These are phyloP conservation scores for Aspergillus puulaauensis DNA, from an alignment of 2,329 filamentous ascomycete species.

Conservation along the genomic window DNA sequence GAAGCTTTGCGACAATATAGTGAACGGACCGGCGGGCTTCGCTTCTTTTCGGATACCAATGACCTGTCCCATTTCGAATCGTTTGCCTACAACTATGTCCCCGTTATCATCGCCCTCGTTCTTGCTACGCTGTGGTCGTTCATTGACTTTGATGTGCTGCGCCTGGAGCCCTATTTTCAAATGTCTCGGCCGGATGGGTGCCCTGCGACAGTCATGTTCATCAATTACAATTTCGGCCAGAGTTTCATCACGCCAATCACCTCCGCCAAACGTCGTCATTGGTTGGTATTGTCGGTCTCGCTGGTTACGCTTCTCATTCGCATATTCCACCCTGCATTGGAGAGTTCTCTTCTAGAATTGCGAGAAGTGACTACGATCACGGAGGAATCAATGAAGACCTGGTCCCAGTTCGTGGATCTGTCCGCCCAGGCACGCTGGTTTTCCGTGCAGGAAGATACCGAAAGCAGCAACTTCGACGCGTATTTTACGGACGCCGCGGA, in stretches of 20 bases:
- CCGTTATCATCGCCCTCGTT: slow-evolving; percentile 45
- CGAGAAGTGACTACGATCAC: slow-evolving; percentile 25
- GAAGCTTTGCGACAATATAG: slow-evolving; percentile 33
- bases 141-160: slow-evolving; percentile 51
- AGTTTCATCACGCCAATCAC: slow-evolving; percentile 34
- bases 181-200: slow-evolving; percentile 33
- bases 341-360: slow-evolving; percentile 33
- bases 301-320: slow-evolving; percentile 32
- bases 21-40: slow-evolving; percentile 26
- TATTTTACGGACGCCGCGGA: slow-evolving; percentile 18
- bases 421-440: slow-evolving; percentile 32
- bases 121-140: slow-evolving; percentile 51
- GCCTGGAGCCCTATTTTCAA: slow-evolving; percentile 51
- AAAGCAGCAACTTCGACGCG: slow-evolving; percentile 22
- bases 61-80: slow-evolving; percentile 27
- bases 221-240: slow-evolving; percentile 40
- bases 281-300: slow-evolving; percentile 33
- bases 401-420: slow-evolving; percentile 29
- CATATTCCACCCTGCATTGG: slow-evolving; percentile 33
- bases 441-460: slow-evolving; percentile 26
- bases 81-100: slow-evolving; percentile 41
- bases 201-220: slow-evolving; percentile 33
- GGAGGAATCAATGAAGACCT: slow-evolving; percentile 26
- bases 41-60: slow-evolving; percentile 30
- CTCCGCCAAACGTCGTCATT: slow-evolving; percentile 31